A percentile compares a stretch with the other conserved stretches of the same genome.
These are phyloP conservation scores for Leccinum boreale DNA, from an alignment of 768 basidiomycete species.

Conservation along the genomic window DNA sequence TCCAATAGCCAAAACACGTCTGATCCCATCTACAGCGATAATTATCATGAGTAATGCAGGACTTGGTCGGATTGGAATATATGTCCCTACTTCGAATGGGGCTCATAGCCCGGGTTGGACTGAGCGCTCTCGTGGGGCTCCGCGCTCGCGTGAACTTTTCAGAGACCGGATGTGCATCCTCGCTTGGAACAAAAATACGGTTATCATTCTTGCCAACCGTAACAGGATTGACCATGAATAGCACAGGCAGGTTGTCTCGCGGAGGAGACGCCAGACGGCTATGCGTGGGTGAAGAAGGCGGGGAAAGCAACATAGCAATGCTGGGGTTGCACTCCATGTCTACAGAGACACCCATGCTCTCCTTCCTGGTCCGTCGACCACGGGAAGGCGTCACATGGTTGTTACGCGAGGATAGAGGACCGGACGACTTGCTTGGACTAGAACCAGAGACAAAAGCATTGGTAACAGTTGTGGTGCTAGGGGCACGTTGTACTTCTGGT, in stretches of 20 bases:
- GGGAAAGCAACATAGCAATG: constrained; percentile 27
- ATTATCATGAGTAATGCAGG: constrained; percentile 1
- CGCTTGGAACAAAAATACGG: not conserved
- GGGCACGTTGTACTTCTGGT: not conserved
- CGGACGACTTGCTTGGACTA: not conserved
- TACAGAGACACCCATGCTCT: constrained; percentile 4
- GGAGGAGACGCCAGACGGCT: constrained; percentile 3
- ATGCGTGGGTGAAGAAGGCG: constrained; percentile 16
- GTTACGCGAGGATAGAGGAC: not conserved
- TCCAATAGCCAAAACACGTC: constrained; percentile 25
- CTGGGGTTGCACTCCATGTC: constrained; percentile 4
- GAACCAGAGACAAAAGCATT: constrained; percentile 5
- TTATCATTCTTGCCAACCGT: not conserved
- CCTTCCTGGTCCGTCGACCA: constrained; percentile 18
- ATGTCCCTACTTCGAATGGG: constrained; percentile 14
- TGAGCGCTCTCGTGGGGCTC: constrained; percentile 25
- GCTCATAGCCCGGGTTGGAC: constrained; percentile 34
- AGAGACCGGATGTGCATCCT: not conserved
- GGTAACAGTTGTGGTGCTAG: constrained; percentile 13
- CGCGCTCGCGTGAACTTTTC: constrained; percentile 1
- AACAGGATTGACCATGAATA: not conserved
- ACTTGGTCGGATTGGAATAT: not conserved
- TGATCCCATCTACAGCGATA: constrained; percentile 24
- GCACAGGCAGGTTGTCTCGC: constrained; percentile 3
- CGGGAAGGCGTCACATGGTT: constrained; percentile 8